These are phyloP conservation scores for Myriosclerotinia scirpicola DNA, from an alignment of 2,329 filamentous ascomycete genomes.

Conservation along the genomic window DNA sequence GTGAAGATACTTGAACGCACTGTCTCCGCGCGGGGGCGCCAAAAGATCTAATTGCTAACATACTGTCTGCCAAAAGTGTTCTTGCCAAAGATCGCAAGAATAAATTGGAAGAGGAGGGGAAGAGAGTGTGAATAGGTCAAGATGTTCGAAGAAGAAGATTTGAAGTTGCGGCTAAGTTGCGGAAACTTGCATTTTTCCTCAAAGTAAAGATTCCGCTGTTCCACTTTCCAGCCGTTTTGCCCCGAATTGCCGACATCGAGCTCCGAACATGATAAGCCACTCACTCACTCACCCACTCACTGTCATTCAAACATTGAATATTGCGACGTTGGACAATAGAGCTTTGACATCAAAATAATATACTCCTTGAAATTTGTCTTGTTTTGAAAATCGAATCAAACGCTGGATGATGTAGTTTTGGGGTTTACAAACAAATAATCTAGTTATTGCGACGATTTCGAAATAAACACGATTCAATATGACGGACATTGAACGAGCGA, in stretches of 20 bases:
- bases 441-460: slow-evolving; percentile 6
- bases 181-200: slow-evolving; percentile 27
- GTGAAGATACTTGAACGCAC: slow-evolving; percentile 69
- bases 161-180: slow-evolving; percentile 26
- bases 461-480: slow-evolving; percentile 41
- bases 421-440: neutral
- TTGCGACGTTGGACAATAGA: neutral
- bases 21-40: slow-evolving; percentile 74
- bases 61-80: slow-evolving; percentile 49
- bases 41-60: slow-evolving; percentile 81
- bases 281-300: neutral
- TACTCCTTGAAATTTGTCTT: neutral
- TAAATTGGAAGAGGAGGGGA: slow-evolving; percentile 2
- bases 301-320: neutral
- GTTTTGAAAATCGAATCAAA: neutral
- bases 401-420: neutral
- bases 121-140: slow-evolving; percentile 27
- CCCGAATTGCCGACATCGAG: neutral
- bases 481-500: slow-evolving; percentile 72
- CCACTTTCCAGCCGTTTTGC: slow-evolving; percentile 23
- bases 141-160: slow-evolving; percentile 22
- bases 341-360: neutral
- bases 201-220: slow-evolving; percentile 23
- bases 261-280: no score
- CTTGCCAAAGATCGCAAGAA: slow-evolving; percentile 16